Evolutionary conservation across 768 basidiomycete genomes (phyloP), one percentile per base, ranked within the genome.

Genomic region (Xerocomus brunneocitrinus): DNA sequence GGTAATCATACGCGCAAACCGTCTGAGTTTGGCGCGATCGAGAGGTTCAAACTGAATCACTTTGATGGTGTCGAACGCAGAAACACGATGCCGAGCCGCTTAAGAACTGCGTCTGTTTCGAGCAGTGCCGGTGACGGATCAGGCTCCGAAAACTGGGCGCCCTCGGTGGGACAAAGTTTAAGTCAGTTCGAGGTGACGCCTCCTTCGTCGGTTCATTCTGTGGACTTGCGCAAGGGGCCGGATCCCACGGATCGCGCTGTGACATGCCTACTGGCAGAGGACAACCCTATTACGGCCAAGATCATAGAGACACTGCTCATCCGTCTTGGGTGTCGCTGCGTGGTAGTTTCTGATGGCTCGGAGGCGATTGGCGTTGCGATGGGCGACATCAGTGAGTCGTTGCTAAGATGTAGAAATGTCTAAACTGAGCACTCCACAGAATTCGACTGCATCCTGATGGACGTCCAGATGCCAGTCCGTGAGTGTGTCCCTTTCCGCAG

Each of bases 231-330:
- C 67, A 83, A 83, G 70, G 84, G 80, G 1, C 84, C 85, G 4
- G 89, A 91, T 66, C 84, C 81, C n/a, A 79, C 70, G 53, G 93
- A 95, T 66, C 83, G 91, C 38, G 85, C 87, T n/a, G 86, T 98
- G 50, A 97, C 94, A 38, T 94, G 92, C 64, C 70, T 99, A 27
- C 79, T 99, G 34, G 97, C 95, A 1, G 97, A 98, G 69, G 94
- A 98, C 62, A 98, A 99, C 64, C 97, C 97, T 2, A 98, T 98
- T 58, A 95, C 94, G 0, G 90, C 91, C 31, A 98, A 98, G 76
- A 98, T 99, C 46, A 86, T 98, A 46, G 94, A 98, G 70, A 98
- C 95, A 2, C 72, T 98, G 42, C 80, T 99, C 44, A 89, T 91
- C 56, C 85, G 95, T 34, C 81, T 98, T 55, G 97, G 97, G 1